Conservation (phyloP, 371 early-diverging fungal genomes). For the Funneliformis caledonium region DNA sequence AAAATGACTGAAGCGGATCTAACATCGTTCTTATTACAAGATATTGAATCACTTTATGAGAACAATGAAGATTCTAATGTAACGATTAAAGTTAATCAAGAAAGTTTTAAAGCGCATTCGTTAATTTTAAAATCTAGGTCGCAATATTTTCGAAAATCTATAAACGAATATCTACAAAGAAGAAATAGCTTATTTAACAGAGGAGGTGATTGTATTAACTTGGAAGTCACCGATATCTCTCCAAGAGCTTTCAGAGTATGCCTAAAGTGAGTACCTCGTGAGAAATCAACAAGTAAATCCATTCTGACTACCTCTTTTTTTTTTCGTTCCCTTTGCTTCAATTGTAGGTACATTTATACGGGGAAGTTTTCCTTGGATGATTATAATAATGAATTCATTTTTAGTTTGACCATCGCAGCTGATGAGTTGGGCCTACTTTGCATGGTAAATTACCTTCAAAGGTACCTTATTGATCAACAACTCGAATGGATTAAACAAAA, state of each 20-base stretch:
- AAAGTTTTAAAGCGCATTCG: not conserved
- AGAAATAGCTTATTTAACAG: not conserved
- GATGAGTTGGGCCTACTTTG: not conserved
- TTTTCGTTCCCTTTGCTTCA: not conserved
- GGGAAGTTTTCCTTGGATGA: not conserved
- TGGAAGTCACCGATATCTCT: not conserved
- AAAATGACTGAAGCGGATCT: not conserved
- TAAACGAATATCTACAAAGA: too few relatives aligned
- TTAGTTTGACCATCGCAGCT: not conserved
- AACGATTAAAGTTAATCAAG: not conserved
- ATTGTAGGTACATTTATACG: slow-evolving; percentile 3
- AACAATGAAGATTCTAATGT: slow-evolving; percentile 1
- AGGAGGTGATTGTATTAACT: not conserved
- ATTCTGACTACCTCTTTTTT: not conserved
- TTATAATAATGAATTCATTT: not conserved
- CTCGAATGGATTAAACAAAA: not conserved
- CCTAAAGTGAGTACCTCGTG: not conserved
- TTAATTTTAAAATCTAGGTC: not conserved
- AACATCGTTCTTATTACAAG: not conserved
- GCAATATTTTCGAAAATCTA: not conserved
- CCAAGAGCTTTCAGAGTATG: not conserved
- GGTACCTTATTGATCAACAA: not conserved
- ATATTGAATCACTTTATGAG: not conserved
- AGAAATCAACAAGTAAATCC: too few relatives aligned
- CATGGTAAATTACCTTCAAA: not conserved